phyloP scores from a whole-genome alignment of 2,329 filamentous ascomycete genomes.

The Alternaria postmessia region DNA sequence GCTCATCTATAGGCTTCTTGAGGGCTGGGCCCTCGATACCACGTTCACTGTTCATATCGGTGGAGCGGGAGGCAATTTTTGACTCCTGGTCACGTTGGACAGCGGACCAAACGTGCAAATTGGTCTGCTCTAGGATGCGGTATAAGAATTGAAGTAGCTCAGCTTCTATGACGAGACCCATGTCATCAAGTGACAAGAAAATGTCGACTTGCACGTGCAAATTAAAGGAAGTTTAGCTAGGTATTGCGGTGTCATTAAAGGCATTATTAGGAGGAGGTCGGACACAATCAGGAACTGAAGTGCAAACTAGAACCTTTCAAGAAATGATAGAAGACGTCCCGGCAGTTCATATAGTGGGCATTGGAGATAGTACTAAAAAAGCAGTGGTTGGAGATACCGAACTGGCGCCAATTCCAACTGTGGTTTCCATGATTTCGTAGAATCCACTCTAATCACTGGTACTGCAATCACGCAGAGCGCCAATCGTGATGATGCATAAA shows the following conservation, averaged over 20 bases:
- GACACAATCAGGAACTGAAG: slow-evolving; percentile 32
- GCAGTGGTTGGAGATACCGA: neutral
- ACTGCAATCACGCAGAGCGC: no score
- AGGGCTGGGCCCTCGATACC: slow-evolving; percentile 50
- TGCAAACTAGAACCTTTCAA: slow-evolving; percentile 4
- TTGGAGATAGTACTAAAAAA: neutral
- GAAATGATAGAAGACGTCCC: neutral
- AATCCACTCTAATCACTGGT: no score
- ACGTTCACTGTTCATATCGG: slow-evolving; percentile 27
- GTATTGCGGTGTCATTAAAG: slow-evolving; percentile 14
- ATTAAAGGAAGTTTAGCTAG: neutral
- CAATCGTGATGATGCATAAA: no score
- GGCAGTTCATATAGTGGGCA: neutral
- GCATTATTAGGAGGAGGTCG: slow-evolving; percentile 34
- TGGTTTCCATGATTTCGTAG: no score
- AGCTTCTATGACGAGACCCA: slow-evolving; percentile 20
- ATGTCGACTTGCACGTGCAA: slow-evolving; percentile 18
- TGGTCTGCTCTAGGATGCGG: slow-evolving; percentile 7
- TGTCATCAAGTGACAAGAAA: slow-evolving; percentile 28
- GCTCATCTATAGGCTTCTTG: slow-evolving; percentile 49
- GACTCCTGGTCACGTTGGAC: slow-evolving; percentile 11
- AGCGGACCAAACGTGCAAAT: slow-evolving; percentile 30
- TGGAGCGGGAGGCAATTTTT: slow-evolving; percentile 12
- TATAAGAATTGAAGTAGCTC: slow-evolving; percentile 7
- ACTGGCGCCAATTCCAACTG: no score